Evolutionary conservation across 2,329 filamentous ascomycete species (phyloP), one percentile per base, ranked within the genome.

Genomic region (Lomentospora prolificans): DNA sequence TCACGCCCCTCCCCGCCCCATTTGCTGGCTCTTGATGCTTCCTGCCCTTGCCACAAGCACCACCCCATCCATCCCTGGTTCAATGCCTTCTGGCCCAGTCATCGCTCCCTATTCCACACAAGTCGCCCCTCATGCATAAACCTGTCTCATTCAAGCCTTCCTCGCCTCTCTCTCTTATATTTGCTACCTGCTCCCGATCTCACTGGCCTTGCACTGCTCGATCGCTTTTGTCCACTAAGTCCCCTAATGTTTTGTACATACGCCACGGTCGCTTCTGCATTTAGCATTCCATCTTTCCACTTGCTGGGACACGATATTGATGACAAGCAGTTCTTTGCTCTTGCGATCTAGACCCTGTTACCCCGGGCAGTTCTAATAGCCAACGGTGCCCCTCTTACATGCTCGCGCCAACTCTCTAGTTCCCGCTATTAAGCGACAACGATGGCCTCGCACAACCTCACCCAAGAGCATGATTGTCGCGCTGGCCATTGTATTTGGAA

Each of bases 81-180:
- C n/a, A n/a, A n/a, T n/a, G n/a, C n/a, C n/a, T n/a, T n/a, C 12
- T 54, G 10, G 36, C 36, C 44, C 52, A 46, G 52, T 44, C 52
- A 54, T 54, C n/a, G 33, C 36, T 36, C 31, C n/a, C 36, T 19
- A 44, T 44, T 31, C 36, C 17, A 25, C 52, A 25, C 33, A 54
- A 19, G 33, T 44, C 22, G 36, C 52, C 52, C 52, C 36, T 54
- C 52, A 33, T 54, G 52, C 52, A 54, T 54, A 54, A 46, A 46
- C 31, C 52, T 44, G 52, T 44, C 52, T 54, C 36, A 19, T 17
- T 54, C 52, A 44, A 54, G 52, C 24, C 22, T 44, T 54, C 52
- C 27, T 48, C 44, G 44, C 24, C 41, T 54, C 52, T 54, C 52
- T 19, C 36, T 39, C 19, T 46, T 54, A 54, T 54, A 54, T 44